Evolutionary conservation across 2,329 filamentous ascomycete species (phyloP).

Genomic region (Hortaea sp.): DNA sequence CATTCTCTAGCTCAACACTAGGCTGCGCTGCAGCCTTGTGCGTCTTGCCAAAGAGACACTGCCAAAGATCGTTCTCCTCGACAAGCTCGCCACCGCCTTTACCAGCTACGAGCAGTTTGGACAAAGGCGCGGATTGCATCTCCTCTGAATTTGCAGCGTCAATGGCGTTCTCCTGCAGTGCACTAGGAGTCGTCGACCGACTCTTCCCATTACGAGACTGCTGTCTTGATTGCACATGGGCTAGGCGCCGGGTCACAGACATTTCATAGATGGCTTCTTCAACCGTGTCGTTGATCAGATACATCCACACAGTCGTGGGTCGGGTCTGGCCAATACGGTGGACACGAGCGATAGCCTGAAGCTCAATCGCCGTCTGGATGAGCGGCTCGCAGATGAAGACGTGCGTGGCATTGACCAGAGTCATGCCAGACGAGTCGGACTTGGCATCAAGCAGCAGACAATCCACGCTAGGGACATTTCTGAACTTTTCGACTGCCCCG

Average conservation of each 20-base stretch:
- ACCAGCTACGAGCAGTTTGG: conserved; percentile 60
- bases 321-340: conserved; percentile 86
- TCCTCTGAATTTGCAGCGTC: conserved; percentile 81
- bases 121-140: conserved; percentile 61
- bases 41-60: conserved; percentile 65
- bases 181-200: conserved; percentile 19
- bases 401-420: conserved; percentile 84
- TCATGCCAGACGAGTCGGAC: conserved; percentile 78
- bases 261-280: conserved; percentile 88
- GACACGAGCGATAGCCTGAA: conserved; percentile 90
- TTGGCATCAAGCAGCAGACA: conserved; percentile 85
- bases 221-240: conserved; percentile 52
- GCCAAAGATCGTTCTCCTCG: conserved; percentile 70
- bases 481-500: conserved; percentile 66
- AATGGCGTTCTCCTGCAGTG: conserved; percentile 47
- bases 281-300: conserved; percentile 80
- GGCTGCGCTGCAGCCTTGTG: conserved; percentile 19
- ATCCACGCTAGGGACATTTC: conserved; percentile 60
- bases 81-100: conserved; percentile 71
- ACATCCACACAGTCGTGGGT: conserved; percentile 89
- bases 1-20: conserved; percentile 14
- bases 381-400: conserved; percentile 92
- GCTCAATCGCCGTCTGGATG: conserved; percentile 83
- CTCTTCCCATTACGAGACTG: conserved; percentile 20
- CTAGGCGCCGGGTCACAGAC: conserved; percentile 66